These are phyloP conservation scores for Boletus rufocinnamomeus DNA, from an alignment of 768 basidiomycete genomes.

Conservation along the genomic window DNA sequence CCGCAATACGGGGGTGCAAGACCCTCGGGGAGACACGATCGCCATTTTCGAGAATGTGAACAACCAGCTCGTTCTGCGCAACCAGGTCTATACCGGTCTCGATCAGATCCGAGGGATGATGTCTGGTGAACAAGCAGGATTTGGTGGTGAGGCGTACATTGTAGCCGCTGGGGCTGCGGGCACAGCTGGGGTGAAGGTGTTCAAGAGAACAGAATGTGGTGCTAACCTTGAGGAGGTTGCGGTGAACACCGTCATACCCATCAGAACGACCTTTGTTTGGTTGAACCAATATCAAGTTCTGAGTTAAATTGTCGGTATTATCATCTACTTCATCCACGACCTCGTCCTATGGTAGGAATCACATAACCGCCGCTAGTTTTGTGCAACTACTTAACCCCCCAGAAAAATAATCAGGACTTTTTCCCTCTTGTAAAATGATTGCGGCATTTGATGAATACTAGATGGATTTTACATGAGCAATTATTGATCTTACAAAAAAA, in stretches of 20 bases:
- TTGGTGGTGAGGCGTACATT: slow-evolving; percentile 51
- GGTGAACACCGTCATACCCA: slow-evolving; percentile 53
- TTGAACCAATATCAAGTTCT: slow-evolving; percentile 1
- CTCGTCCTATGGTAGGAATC: no score
- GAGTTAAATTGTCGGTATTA: background rate
- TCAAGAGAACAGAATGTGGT: slow-evolving; percentile 60
- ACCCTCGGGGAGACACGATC: slow-evolving; percentile 61
- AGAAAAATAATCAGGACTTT: no score
- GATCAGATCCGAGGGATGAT: slow-evolving; percentile 69
- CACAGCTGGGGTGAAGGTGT: slow-evolving; percentile 56
- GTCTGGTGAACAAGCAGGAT: slow-evolving; percentile 46
- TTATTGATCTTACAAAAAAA: no score
- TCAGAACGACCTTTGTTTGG: slow-evolving; percentile 54
- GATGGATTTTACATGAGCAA: no score
- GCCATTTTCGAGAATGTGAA: slow-evolving; percentile 56
- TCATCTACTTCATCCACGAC: background rate
- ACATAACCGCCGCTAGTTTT: no score
- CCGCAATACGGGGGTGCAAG: slow-evolving; percentile 57
- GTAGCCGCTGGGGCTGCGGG: slow-evolving; percentile 57
- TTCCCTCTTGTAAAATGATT: no score
- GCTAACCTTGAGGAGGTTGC: slow-evolving; percentile 52
- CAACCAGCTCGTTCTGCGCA: slow-evolving; percentile 42
- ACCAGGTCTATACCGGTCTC: slow-evolving; percentile 63
- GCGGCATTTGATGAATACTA: no score
- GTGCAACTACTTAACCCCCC: no score